Evolutionary conservation across 768 basidiomycete genomes (phyloP).

Genomic region (Hygrocybe coccinea): DNA sequence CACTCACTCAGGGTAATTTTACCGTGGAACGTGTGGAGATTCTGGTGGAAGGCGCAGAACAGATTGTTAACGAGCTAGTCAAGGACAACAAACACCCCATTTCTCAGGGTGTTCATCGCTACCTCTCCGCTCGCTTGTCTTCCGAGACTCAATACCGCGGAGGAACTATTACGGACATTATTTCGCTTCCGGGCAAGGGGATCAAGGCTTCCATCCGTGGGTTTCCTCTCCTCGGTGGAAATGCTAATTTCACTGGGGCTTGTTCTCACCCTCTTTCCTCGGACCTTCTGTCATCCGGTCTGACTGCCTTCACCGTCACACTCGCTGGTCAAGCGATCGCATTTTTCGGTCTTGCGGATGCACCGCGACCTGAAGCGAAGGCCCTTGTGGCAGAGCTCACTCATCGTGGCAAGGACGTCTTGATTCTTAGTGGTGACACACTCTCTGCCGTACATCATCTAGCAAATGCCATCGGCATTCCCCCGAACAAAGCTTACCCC

Average conservation of each 20-base stretch:
- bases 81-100: constrained; percentile 34
- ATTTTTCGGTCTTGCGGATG: constrained; percentile 42
- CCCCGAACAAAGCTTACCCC: constrained; percentile 33
- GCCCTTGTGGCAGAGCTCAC: constrained; percentile 34
- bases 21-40: constrained; percentile 34
- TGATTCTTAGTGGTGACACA: constrained; percentile 51
- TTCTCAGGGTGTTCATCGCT: constrained; percentile 28
- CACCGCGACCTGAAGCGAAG: constrained; percentile 38
- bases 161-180: not conserved
- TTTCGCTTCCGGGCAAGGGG: constrained; percentile 34
- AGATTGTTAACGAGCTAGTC: constrained; percentile 28
- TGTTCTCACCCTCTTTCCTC: constrained; percentile 25
- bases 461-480: constrained; percentile 37
- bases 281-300: constrained; percentile 34
- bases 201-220: constrained; percentile 31
- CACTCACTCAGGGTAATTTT: constrained; percentile 43
- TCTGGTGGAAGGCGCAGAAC: constrained; percentile 17
- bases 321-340: constrained; percentile 23
- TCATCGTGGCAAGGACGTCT: constrained; percentile 33
- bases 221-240: constrained; percentile 34
- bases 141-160: not conserved
- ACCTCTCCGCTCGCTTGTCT: constrained; percentile 21
- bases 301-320: constrained; percentile 41
- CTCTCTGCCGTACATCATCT: constrained; percentile 39
- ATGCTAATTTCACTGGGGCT: constrained; percentile 29